Evolutionary conservation across 2,329 filamentous ascomycete species (phyloP).

Genomic region (Monosporascus ibericus): DNA sequence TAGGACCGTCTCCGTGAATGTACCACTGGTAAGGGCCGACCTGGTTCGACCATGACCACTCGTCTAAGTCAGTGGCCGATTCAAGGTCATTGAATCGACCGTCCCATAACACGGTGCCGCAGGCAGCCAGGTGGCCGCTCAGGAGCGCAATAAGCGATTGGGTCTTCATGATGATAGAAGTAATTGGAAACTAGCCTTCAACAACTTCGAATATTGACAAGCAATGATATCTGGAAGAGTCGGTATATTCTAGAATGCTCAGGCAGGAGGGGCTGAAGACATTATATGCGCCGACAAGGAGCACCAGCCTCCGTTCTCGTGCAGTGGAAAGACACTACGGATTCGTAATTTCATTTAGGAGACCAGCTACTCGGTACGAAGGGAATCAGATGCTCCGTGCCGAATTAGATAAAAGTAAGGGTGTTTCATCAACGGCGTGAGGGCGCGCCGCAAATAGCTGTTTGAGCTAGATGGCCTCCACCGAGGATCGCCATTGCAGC

Average conservation of each 20-base stretch:
- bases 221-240: no score
- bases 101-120: constrained; percentile 51
- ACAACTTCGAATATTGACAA: no score
- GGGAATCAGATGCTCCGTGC: constrained; percentile 9
- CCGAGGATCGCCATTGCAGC: background rate
- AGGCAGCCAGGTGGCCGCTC: constrained; percentile 19
- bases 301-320: background rate
- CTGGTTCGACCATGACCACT: constrained; percentile 57
- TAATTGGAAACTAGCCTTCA: background rate
- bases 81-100: constrained; percentile 51
- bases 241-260: background rate
- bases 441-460: background rate
- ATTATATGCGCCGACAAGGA: background rate
- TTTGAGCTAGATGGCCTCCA: constrained; percentile 8
- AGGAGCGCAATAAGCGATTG: constrained; percentile 13
- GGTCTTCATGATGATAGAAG: constrained; percentile 14
- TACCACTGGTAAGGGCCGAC: constrained; percentile 67
- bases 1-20: constrained; percentile 56
- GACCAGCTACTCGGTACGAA: constrained; percentile 1
- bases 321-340: background rate
- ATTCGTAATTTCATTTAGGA: background rate
- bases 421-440: background rate
- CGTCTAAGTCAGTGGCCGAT: constrained; percentile 40
- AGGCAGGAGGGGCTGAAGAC: background rate
- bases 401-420: constrained; percentile 4